phyloP scores from a whole-genome alignment of 352 stramenopile species.

The Pythium phragmiticola region DNA sequence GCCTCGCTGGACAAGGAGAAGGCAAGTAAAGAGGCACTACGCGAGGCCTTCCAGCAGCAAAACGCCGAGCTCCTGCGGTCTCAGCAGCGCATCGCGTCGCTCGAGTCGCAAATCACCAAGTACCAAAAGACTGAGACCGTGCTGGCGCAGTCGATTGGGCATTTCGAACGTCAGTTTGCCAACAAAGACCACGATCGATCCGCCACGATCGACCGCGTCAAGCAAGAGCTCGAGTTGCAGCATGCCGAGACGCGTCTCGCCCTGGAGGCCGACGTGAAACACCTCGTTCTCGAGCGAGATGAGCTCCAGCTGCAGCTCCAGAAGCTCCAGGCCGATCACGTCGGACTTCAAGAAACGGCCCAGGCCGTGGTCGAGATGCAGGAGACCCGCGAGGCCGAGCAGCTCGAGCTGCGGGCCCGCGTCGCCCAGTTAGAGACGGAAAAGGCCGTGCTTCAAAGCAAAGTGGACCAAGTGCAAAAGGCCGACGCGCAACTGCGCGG shows the following conservation, averaged over 20 bases:
- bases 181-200: slow-evolving; percentile 61
- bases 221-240: slow-evolving; percentile 42
- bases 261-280: slow-evolving; percentile 40
- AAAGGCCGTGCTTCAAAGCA: slow-evolving; percentile 64
- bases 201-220: slow-evolving; percentile 38
- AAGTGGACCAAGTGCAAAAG: slow-evolving; percentile 60
- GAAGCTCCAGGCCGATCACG: slow-evolving; percentile 20
- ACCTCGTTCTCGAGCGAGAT: slow-evolving; percentile 21
- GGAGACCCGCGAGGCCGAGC: slow-evolving; percentile 27
- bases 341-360: slow-evolving; percentile 29
- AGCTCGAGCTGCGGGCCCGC: slow-evolving; percentile 34
- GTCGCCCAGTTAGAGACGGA: slow-evolving; percentile 55
- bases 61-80: slow-evolving; percentile 40
- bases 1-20: slow-evolving; percentile 61
- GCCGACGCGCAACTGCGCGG: slow-evolving; percentile 55
- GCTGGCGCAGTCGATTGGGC: slow-evolving; percentile 60
- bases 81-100: slow-evolving; percentile 42
- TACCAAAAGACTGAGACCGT: slow-evolving; percentile 82
- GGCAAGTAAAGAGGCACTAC: slow-evolving; percentile 36
- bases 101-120: slow-evolving; percentile 46
- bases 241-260: slow-evolving; percentile 30
- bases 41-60: slow-evolving; percentile 39
- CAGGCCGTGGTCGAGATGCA: slow-evolving; percentile 25
- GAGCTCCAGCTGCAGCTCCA: slow-evolving; percentile 23
- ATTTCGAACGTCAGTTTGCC: slow-evolving; percentile 64